A percentile compares a stretch with the other conserved stretches of the same genome.
phyloP scores from a whole-genome alignment of 805 yeast genomes.

The Yarrowia osloensis region DNA sequence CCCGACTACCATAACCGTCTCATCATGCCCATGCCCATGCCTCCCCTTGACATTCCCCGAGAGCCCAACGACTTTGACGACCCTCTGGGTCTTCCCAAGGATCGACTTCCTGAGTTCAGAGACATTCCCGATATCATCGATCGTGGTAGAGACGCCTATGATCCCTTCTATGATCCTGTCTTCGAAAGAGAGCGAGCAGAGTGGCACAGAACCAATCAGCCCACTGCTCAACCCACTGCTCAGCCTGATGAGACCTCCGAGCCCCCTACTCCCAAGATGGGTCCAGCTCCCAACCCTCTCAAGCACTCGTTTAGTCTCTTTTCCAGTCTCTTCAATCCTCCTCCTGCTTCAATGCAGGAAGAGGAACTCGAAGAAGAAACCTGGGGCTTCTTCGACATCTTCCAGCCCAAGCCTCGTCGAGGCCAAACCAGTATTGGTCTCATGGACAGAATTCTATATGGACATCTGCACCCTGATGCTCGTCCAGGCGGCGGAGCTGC shows the following conservation, averaged over 20 bases:
- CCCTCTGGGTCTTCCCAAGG: constrained; percentile 2
- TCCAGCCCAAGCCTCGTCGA: constrained; percentile 12
- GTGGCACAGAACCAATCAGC: background rate
- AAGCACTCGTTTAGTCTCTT: background rate
- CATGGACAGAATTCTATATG: background rate
- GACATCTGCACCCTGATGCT: background rate
- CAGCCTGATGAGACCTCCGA: background rate
- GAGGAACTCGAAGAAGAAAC: background rate
- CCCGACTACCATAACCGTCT: background rate
- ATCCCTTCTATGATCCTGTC: constrained; percentile 10
- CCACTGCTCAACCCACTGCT: background rate
- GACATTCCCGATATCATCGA: background rate
- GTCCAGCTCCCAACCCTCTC: background rate
- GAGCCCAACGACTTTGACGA: constrained; percentile 24
- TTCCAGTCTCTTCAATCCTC: background rate
- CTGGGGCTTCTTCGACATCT: constrained; percentile 13
- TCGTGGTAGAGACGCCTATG: background rate
- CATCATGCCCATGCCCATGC: constrained; percentile 1
- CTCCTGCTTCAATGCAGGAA: background rate
- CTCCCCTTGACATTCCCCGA: background rate
- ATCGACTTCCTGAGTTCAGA: background rate
- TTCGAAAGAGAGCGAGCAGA: background rate
- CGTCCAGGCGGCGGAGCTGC: constrained; percentile 8
- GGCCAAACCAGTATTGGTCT: background rate
- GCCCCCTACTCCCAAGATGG: background rate